Evolutionary conservation across 75 land plant species (phyloP), one percentile per base, ranked within the genome.

Genomic region (Chamaecyparis obtusa): DNA sequence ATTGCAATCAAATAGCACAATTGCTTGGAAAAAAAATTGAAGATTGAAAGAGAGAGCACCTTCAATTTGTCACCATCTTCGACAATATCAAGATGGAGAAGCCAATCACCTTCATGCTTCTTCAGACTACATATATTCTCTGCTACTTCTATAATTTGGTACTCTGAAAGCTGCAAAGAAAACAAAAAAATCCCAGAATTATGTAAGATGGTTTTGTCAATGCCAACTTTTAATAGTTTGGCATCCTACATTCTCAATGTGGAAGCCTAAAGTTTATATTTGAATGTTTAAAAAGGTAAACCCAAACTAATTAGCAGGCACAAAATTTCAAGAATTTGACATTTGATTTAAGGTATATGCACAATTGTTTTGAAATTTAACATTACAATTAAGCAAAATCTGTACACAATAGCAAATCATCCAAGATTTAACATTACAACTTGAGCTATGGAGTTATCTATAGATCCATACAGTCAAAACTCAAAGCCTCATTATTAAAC

Each of bases 71-170:
- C 94, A 0, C 99, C 97, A 89, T 94, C 88, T 88, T 96, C 96
- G 10, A 95, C 99, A 74, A 98, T 98, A 89, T 98, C 99, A 27
- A 96, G 91, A 86, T 87, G 88, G 21, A 96, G 88, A 37, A 98
- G 94, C 99, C 99, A 98, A 92, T 98, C 99, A 17, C 95, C 95
- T 89, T 95, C 99, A 16, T 87, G 89, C 88, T 95, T 93, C 96
- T 98, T 98, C 93, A 98, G 83, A 91, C 97, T 97, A 87, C 99
- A 98, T 8, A 98, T 93, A 92, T 98, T 98, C 92, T 98, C 99
- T 19, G 95, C 89, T 2, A 97, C 88, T 83, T 97, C 99, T 85
- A 98, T 98, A 33, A 98, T 94, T 86, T 98, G 87, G 84, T 86
- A 92, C 90, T 98, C 99, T 55, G 99, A 92, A 37, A 96, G 87